phyloP scores from a whole-genome alignment of 2,329 filamentous ascomycete species.

The Triangularia verruculosa region DNA sequence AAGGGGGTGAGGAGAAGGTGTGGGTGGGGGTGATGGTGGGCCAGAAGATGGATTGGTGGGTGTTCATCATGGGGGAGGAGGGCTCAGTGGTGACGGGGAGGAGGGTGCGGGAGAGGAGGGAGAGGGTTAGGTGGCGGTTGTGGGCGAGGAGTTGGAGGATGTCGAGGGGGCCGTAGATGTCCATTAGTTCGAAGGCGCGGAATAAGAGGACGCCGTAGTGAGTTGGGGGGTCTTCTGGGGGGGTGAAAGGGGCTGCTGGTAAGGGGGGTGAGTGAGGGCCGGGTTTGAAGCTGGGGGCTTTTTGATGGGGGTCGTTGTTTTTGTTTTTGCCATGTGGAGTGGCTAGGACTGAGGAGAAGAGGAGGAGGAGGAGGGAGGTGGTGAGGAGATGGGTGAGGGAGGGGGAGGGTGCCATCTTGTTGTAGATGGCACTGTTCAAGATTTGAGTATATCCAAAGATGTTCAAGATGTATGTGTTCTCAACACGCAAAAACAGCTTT shows the following conservation, averaged over 20 bases:
- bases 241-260: neutral
- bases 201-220: constrained; percentile 43
- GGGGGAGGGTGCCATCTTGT: neutral
- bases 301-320: neutral
- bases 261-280: neutral
- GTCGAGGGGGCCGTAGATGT: constrained; percentile 47
- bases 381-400: neutral
- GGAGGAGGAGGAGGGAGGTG: neutral
- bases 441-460: neutral
- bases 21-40: constrained; percentile 40
- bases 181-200: constrained; percentile 44
- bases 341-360: neutral
- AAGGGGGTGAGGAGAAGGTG: constrained; percentile 52
- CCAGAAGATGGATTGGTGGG: constrained; percentile 36
- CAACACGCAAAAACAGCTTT: too few relatives aligned
- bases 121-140: constrained; percentile 38
- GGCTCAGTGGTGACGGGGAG: constrained; percentile 40
- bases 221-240: constrained; percentile 15
- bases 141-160: constrained; percentile 41
- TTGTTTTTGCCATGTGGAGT: neutral
- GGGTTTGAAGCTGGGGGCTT: neutral
- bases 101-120: constrained; percentile 40
- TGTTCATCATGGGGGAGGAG: constrained; percentile 30
- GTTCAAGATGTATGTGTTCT: too few relatives aligned
- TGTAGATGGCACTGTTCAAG: neutral